Evolutionary conservation across 2,329 filamentous ascomycete genomes (phyloP).

Genomic region (Pestalotiopsis sp.): DNA sequence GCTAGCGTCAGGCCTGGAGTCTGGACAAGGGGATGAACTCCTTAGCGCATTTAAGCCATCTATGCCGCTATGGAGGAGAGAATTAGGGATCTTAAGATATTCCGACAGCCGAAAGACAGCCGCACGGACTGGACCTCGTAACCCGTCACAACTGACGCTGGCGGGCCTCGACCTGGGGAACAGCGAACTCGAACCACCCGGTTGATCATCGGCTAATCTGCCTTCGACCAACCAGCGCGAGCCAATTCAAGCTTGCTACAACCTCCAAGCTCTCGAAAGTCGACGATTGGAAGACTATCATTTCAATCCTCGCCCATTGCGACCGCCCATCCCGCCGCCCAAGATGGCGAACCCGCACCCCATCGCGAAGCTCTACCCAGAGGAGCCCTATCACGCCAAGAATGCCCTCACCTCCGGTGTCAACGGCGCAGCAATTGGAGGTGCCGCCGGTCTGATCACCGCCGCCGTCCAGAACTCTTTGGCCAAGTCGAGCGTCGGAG

Average conservation of each 20-base stretch:
- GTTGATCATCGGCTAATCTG: background rate
- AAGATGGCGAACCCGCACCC: conserved; percentile 34
- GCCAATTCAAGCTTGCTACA: conserved; percentile 11
- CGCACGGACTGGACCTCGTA: background rate
- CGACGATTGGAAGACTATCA: background rate
- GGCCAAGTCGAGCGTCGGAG: conserved; percentile 78
- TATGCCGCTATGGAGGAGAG: background rate
- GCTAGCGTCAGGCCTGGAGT: no score
- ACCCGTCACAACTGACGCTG: background rate
- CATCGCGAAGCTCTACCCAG: conserved; percentile 28
- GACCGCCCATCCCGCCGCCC: conserved; percentile 21
- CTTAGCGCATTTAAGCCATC: background rate
- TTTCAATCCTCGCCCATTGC: conserved; percentile 14
- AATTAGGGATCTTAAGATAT: background rate
- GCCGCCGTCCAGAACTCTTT: conserved; percentile 87
- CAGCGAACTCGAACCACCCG: background rate
- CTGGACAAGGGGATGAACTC: background rate
- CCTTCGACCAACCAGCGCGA: conserved; percentile 7
- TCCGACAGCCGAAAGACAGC: background rate
- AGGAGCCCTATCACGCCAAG: conserved; percentile 66
- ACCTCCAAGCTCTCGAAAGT: conserved; percentile 1
- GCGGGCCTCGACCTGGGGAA: no score
- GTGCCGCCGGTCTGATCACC: conserved; percentile 68
- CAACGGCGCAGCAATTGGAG: conserved; percentile 66
- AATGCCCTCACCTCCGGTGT: conserved; percentile 72